Percentiles rank a stretch among this genome's conserved stretches.
Conservation (phyloP, 163 green algal genomes). For the Scenedesmus sp. region DNA sequence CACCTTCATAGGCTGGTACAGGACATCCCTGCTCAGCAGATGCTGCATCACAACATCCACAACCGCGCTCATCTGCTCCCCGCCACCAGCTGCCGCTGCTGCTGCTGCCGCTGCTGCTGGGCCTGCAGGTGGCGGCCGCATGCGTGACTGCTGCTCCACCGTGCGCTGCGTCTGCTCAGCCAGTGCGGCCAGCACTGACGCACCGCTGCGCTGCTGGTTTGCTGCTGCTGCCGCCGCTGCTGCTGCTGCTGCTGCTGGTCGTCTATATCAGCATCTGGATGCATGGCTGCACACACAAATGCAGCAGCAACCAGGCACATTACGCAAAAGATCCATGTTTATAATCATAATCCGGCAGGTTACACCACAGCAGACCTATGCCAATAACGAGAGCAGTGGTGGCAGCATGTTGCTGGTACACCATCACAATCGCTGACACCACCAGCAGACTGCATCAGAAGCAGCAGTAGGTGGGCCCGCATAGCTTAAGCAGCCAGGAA, state of each 20-base stretch:
- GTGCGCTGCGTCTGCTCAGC: conserved; percentile 60
- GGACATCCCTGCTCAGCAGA: conserved; percentile 92
- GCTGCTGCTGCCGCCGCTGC: conserved; percentile 28
- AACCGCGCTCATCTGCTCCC: conserved; percentile 72
- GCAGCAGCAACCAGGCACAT: background rate
- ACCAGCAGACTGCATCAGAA: no score
- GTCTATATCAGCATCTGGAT: conserved; percentile 12
- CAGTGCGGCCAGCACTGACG: conserved; percentile 61
- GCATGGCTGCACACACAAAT: conserved; percentile 8
- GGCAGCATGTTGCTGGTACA: background rate
- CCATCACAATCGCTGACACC: background rate
- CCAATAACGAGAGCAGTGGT: background rate
- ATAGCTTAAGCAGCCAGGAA: no score
- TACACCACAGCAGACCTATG: no score
- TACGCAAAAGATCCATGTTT: no score
- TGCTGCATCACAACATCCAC: conserved; percentile 90
- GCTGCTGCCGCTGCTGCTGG: conserved; percentile 1
- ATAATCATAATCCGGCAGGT: no score
- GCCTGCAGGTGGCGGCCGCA: conserved; percentile 26
- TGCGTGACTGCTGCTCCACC: conserved; percentile 51
- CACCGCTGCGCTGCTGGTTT: conserved; percentile 35
- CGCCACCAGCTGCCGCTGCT: conserved; percentile 28
- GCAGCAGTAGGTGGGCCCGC: no score
- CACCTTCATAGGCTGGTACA: conserved; percentile 90
- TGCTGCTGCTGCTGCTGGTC: no score